Conservation (phyloP, 2,329 filamentous ascomycete species). For the Madurella fahalii region DNA sequence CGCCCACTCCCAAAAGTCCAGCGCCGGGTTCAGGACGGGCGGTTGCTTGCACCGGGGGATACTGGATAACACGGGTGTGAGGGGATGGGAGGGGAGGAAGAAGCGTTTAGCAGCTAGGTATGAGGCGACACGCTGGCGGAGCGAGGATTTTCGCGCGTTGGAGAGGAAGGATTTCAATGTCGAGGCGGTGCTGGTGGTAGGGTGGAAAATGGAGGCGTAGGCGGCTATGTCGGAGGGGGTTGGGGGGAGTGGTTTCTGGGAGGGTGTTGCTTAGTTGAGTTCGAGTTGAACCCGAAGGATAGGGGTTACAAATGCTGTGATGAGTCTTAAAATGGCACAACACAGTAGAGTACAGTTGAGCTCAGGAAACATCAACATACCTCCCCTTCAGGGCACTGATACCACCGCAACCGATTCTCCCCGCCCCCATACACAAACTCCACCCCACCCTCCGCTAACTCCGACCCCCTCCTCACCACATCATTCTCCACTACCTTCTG, state of each 20-base stretch:
- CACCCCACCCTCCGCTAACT: conserved; percentile 36
- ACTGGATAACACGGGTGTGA: conserved; percentile 35
- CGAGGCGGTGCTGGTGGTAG: conserved; percentile 55
- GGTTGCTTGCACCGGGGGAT: conserved; percentile 44
- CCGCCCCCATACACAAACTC: conserved; percentile 3
- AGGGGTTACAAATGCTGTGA: no score
- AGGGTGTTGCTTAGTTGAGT: background rate
- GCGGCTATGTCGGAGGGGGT: conserved; percentile 52
- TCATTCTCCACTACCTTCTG: conserved; percentile 39
- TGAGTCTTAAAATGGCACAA: no score
- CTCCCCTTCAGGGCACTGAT: no score
- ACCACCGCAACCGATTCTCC: conserved; percentile 14
- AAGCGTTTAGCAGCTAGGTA: conserved; percentile 53
- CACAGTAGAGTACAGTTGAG: no score
- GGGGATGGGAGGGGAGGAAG: conserved; percentile 39
- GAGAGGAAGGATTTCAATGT: conserved; percentile 59
- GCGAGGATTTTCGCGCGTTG: conserved; percentile 61
- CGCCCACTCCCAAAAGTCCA: conserved; percentile 63
- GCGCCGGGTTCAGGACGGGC: conserved; percentile 55
- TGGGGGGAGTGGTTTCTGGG: conserved; percentile 2
- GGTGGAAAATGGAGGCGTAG: conserved; percentile 63
- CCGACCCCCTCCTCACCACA: conserved; percentile 40
- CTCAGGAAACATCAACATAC: no score
- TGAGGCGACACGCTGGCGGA: conserved; percentile 52
- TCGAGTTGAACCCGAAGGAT: no score